Conservation (phyloP, 495 filamentous ascomycete genomes). For the Parachaetomium inaequale region DNA sequence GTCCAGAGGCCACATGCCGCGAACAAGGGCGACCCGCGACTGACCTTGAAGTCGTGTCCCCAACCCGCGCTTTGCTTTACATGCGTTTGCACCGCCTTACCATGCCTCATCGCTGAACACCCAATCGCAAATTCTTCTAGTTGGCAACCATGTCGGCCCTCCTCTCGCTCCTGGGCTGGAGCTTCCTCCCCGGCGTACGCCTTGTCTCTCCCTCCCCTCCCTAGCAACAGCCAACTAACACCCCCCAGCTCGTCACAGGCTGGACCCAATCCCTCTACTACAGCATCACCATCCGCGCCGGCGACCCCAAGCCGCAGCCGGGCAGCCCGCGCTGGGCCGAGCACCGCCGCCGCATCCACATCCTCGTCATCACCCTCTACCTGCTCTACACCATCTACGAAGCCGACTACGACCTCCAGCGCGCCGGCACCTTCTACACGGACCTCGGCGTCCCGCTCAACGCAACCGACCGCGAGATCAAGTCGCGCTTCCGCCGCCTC, state of each 20-base stretch:
- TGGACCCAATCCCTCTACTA: conserved; percentile 82
- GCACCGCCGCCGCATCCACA: conserved; percentile 77
- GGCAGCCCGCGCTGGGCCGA: conserved; percentile 63
- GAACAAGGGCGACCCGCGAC: not conserved
- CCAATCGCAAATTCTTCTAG: not conserved
- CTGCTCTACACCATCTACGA: conserved; percentile 94
- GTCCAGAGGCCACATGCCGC: not conserved
- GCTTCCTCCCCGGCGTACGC: conserved; percentile 71
- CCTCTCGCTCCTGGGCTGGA: conserved; percentile 78
- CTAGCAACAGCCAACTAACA: not conserved
- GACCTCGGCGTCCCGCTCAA: conserved; percentile 63
- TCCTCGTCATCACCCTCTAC: conserved; percentile 74
- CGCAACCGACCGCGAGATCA: conserved; percentile 70
- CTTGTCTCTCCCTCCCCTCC: conserved; percentile 4
- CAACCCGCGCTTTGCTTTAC: not conserved
- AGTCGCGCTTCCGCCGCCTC: conserved; percentile 79
- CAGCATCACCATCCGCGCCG: conserved; percentile 83
- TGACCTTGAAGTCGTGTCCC: not conserved
- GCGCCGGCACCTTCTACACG: conserved; percentile 70
- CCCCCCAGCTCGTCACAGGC: conserved; percentile 61
- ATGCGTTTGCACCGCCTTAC: not conserved
- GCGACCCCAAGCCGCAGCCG: conserved; percentile 74
- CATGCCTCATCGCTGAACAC: not conserved
- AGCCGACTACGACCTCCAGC: conserved; percentile 73
- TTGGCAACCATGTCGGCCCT: conserved; percentile 36